phyloP scores from a whole-genome alignment of 345 rosid genomes.

The Eutrema heterophyllum region DNA sequence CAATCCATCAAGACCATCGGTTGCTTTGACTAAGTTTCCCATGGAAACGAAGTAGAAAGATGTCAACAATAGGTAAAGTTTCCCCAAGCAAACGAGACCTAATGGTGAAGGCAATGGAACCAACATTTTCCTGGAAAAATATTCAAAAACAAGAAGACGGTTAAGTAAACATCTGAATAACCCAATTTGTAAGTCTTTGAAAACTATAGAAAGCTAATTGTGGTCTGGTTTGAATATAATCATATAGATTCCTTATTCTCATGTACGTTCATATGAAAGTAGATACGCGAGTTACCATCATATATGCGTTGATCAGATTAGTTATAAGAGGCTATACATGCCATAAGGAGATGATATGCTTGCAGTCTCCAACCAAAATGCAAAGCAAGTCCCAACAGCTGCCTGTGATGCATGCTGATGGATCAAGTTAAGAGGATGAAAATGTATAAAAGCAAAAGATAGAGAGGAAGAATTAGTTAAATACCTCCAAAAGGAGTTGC shows the following conservation, averaged over 20 bases:
- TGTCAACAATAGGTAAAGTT: conserved; percentile 58
- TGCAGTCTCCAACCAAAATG: conserved; percentile 72
- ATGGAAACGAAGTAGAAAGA: conserved; percentile 75
- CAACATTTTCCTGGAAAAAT: conserved; percentile 66
- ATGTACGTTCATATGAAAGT: conserved; percentile 36
- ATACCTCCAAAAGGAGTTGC: conserved; percentile 68
- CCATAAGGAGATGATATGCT: conserved; percentile 78
- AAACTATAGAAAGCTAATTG: neutral
- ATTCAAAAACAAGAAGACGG: neutral
- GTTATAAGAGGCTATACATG: conserved; percentile 97
- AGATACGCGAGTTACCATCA: conserved; percentile 82
- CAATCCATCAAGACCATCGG: conserved; percentile 84
- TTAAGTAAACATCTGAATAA: neutral
- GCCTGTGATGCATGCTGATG: conserved; percentile 41
- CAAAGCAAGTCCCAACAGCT: conserved; percentile 61
- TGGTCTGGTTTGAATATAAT: neutral
- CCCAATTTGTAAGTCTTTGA: neutral
- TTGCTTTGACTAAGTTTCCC: conserved; percentile 72
- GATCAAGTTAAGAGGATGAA: conserved; percentile 20
- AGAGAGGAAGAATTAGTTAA: neutral
- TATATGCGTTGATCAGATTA: conserved; percentile 62
- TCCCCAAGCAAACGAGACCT: conserved; percentile 76
- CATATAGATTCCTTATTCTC: neutral
- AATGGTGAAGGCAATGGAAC: conserved; percentile 82
- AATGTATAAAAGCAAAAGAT: neutral